phyloP scores from a whole-genome alignment of 768 basidiomycete species.

The Hemileccinum rubropunctum region DNA sequence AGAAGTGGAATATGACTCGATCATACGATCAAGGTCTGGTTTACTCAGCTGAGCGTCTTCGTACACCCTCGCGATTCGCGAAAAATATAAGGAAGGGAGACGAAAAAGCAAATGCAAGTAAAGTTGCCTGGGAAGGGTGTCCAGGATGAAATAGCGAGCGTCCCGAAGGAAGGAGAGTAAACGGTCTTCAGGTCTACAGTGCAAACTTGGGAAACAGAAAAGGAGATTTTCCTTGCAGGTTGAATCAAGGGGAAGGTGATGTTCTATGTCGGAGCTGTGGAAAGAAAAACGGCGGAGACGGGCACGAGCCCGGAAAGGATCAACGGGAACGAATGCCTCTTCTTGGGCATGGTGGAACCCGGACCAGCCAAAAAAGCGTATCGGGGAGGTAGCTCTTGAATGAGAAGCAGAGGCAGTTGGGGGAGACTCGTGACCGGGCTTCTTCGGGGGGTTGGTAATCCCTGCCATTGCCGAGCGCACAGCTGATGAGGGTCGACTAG shows the following conservation, averaged over 20 bases:
- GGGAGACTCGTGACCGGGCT: slow-evolving; percentile 27
- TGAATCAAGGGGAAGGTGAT: slow-evolving; percentile 15
- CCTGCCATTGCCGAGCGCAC: slow-evolving; percentile 9
- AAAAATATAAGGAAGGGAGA: slow-evolving; percentile 78
- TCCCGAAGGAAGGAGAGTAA: slow-evolving; percentile 18
- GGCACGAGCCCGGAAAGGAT: slow-evolving; percentile 45
- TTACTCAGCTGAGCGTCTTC: slow-evolving; percentile 75
- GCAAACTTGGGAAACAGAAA: slow-evolving; percentile 20
- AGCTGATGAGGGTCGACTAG: slow-evolving; percentile 7
- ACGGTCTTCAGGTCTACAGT: slow-evolving; percentile 13
- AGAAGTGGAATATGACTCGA: slow-evolving; percentile 28
- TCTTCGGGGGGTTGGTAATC: slow-evolving; percentile 10
- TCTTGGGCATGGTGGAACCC: slow-evolving; percentile 50
- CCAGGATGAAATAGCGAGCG: slow-evolving; percentile 28
- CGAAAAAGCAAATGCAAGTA: slow-evolving; percentile 54
- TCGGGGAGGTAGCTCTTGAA: slow-evolving; percentile 51
- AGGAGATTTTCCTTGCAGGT: slow-evolving; percentile 20
- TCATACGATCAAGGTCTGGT: slow-evolving; percentile 65
- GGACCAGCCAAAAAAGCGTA: slow-evolving; percentile 56
- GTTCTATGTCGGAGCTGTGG: slow-evolving; percentile 21
- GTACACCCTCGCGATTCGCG: slow-evolving; percentile 72
- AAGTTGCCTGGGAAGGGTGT: slow-evolving; percentile 40
- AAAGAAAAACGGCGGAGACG: slow-evolving; percentile 22
- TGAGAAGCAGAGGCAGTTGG: slow-evolving; percentile 31
- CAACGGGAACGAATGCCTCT: slow-evolving; percentile 54